phyloP scores from a whole-genome alignment of 2,329 filamentous ascomycete species.

The Fusarium secorum region DNA sequence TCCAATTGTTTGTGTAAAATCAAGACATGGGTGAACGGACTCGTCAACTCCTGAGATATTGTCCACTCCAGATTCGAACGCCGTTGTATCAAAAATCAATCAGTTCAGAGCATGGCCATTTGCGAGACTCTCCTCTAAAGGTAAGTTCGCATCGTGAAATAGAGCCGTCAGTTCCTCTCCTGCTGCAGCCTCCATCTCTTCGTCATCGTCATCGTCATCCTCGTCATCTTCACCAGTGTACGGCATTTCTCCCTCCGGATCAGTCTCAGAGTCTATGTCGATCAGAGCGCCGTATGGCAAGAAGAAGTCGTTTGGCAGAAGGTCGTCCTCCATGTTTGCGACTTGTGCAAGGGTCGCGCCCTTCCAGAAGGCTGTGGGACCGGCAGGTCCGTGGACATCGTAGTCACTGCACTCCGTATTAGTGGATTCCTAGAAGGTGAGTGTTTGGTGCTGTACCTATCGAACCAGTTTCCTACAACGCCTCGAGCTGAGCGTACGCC shows the following conservation, averaged over 20 bases:
- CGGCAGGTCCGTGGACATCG: constrained; percentile 72
- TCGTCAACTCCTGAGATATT: background rate
- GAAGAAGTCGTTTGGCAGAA: constrained; percentile 46
- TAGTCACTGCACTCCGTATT: constrained; percentile 60
- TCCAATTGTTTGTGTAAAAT: background rate
- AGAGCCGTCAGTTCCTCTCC: constrained; percentile 35
- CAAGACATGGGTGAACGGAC: background rate
- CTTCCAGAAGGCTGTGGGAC: constrained; percentile 83
- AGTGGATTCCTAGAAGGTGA: background rate
- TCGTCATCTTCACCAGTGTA: constrained; percentile 36
- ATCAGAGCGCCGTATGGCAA: constrained; percentile 40
- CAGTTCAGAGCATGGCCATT: background rate
- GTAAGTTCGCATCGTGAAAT: constrained; percentile 29
- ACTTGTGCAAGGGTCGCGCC: constrained; percentile 58
- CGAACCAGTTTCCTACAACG: constrained; percentile 80
- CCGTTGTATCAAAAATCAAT: background rate
- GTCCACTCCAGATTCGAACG: background rate
- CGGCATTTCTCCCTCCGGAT: constrained; percentile 42
- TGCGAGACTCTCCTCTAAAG: constrained; percentile 20
- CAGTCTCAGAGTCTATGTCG: constrained; percentile 26
- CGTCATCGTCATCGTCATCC: constrained; percentile 13
- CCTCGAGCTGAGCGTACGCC: constrained; percentile 71
- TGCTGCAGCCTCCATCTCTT: constrained; percentile 15
- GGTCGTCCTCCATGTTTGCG: constrained; percentile 40
- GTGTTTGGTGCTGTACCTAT: constrained; percentile 60